Base-by-base conservation (phyloP, 2,329 filamentous ascomycete species). In the Thielaviopsis punctulata region DNA sequence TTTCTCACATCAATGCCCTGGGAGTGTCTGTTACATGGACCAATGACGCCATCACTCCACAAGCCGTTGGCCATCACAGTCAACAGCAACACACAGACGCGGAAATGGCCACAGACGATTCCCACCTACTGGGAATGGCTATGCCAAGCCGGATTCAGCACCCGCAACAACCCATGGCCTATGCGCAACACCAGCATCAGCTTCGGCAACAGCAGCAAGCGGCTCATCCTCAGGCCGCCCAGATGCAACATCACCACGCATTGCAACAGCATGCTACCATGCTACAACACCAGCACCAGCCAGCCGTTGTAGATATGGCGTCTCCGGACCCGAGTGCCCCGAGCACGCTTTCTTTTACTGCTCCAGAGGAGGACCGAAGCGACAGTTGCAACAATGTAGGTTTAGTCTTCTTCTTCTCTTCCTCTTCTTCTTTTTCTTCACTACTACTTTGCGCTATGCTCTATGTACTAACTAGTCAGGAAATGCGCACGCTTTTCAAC, bases 401-500 rank as follows among this genome's bases (percentile, higher is more conserved):
- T 43, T 22, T n/a, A 3, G 21, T 15, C 4, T 22, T 24, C 21
- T 19, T 21, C 8, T 45, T 44, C 8, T 5, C 18, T 5, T 18
- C 13, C 13, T n/a, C 6, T n/a, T 3, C 19, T 18, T n/a, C 12
- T 15, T 8, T 15, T 15, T 22, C 2, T 12, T 39, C n/a, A 5
- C 27, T 43, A 18, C 49, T 45, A 45, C 25, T 25, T 7, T 18
- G 18, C 13, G 19, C 44, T 21, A 45, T 82, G 15, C 87, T 79
- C 57, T 83, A 89, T 59, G 85, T 89, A 64, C 73, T 84, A 54
- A 24, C 23, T 18, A 21, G 10, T 19, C 12, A 55, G 53, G 85
- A 90, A 64, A 80, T 90, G 74, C 76, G 84, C 44, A 81, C 86
- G 60, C 71, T 90, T 48, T 83, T 86, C 57, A 68, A 72, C n/a